Evolutionary conservation across 352 stramenopile species (phyloP), one percentile per base, ranked within the genome.

Genomic region (Thalassiosira mediterranea): DNA sequence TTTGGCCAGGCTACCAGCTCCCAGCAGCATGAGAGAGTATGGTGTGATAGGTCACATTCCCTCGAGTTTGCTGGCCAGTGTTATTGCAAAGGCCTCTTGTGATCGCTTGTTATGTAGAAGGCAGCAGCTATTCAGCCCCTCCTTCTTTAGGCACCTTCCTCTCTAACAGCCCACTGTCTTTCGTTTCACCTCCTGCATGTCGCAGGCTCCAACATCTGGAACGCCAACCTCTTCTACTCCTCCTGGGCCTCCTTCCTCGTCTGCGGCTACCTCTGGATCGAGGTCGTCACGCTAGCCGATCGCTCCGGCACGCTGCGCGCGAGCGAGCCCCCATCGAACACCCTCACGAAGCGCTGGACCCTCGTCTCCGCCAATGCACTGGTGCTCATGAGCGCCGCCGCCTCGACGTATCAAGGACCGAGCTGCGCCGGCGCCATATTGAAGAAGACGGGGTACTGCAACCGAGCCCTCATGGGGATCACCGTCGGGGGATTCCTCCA

Each of bases 201-300:
- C n/a, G n/a, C 34, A 42, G 34, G 34, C 34, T 23, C 4, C 10
- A 58, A 74, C 23, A 70, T 80, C 52, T 80, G 71, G 71, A 80
- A 80, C 62, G 61, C 71, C 56, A 80, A 80, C 40, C 46, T 80
- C 10, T 80, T 74, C 26, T 80, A 74, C 54, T 70, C 71, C 3
- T 44, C 10, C 19, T 80, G 71, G 71, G 29, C 51, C 4, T 64
- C 49, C 48, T 59, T 15, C 17, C 8, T 68, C 15, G 17, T 80
- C 7, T 40, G 34, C 57, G 49, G 23, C 2, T 74, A 75, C 31
- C 32, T 80, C 17, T 60, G 29, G 4, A 34, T 80, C 0, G 71
- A 80, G 28, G 37, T 80, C 3, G n/a, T 37, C 1, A 80, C 71
- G 3, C 29, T 69, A 1, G 32, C 17, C 11, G 47, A 42, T 53